A percentile compares a stretch with the other conserved stretches of the same genome.
Evolutionary conservation across 169 alveolate species (phyloP).

Genomic region (Theileria sp.): DNA sequence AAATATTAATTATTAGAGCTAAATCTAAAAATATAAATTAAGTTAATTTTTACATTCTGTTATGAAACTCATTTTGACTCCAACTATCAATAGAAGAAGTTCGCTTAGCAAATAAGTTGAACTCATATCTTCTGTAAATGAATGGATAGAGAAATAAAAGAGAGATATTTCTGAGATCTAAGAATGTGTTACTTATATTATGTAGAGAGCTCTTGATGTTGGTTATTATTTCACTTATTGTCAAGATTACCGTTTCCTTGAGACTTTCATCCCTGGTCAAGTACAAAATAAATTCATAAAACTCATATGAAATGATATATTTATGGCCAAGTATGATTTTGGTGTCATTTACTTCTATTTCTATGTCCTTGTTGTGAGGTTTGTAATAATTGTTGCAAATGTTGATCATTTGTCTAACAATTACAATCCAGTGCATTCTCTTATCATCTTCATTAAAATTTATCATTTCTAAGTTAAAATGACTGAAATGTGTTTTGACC

Average conservation of each 20-base stretch:
- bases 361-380: conserved; percentile 5
- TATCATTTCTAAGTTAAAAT: not conserved
- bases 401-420: conserved; percentile 32
- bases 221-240: conserved; percentile 13
- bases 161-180: not conserved
- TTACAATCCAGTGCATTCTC: conserved; percentile 20
- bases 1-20: not conserved
- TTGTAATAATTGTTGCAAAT: conserved; percentile 7
- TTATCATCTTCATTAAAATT: conserved; percentile 7
- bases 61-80: conserved; percentile 11
- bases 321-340: not conserved
- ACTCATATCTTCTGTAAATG: conserved; percentile 1
- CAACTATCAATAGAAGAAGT: conserved; percentile 11
- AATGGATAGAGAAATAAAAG: not conserved
- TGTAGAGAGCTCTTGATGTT: conserved; percentile 14
- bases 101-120: conserved; percentile 18
- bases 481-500: conserved; percentile 2
- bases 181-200: conserved; percentile 1
- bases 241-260: not conserved
- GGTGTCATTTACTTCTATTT: not conserved
- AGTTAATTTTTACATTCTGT: conserved; percentile 16
- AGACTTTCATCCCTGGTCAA: conserved; percentile 4
- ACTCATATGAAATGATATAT: conserved; percentile 4
- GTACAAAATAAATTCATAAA: conserved; percentile 3
- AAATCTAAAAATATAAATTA: not conserved